Evolutionary conservation across 345 rosid species (phyloP).

Genomic region (Salix purpurea): DNA sequence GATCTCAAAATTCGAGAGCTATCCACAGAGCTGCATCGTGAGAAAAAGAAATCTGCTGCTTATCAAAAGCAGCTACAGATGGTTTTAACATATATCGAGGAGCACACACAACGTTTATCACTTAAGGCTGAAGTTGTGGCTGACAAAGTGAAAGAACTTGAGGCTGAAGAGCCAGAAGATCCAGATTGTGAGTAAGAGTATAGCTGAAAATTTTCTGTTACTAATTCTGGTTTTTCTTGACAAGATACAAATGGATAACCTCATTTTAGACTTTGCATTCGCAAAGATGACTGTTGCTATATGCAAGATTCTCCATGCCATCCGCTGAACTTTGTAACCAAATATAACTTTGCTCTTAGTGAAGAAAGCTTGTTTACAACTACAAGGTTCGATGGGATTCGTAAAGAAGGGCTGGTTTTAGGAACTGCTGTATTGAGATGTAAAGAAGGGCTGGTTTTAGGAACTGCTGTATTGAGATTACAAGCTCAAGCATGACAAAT

Average conservation of each 20-base stretch:
- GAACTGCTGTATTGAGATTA: not conserved
- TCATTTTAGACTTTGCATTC: not conserved
- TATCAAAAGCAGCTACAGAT: constrained; percentile 29
- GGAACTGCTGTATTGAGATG: not conserved
- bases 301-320: not conserved
- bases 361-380: not conserved
- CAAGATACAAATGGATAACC: not conserved
- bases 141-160: constrained; percentile 25
- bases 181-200: constrained; percentile 11
- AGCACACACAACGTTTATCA: constrained; percentile 33
- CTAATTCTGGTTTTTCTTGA: not conserved
- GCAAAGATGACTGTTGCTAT: not conserved
- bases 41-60: constrained; percentile 41
- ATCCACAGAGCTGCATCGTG: constrained; percentile 36
- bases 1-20: constrained; percentile 36
- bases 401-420: not conserved
- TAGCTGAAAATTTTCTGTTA: not conserved
- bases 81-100: constrained; percentile 31
- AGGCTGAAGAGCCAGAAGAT: constrained; percentile 25
- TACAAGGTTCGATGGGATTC: not conserved
- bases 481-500: not conserved
- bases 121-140: constrained; percentile 28
- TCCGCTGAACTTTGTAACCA: not conserved
- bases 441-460: not conserved
- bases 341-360: not conserved